Conservation (phyloP, 345 rosid species). For the Jatropha curcas region DNA sequence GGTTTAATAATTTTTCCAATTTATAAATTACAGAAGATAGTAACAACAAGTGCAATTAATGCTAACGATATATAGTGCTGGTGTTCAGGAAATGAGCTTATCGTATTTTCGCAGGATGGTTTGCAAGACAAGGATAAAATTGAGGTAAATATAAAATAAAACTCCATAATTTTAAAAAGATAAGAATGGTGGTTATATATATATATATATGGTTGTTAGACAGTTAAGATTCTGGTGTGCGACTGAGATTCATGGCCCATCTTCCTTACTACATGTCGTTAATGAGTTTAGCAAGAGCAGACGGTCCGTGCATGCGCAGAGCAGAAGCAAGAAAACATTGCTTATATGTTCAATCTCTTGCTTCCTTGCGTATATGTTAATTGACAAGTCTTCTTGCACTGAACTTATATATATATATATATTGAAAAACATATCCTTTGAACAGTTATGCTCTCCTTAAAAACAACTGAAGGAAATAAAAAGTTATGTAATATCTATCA, state of each 20-base stretch:
- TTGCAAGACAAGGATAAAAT: conserved; percentile 14
- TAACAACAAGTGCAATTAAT: too few relatives aligned
- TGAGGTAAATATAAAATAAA: conserved; percentile 28
- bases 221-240: conserved; percentile 12
- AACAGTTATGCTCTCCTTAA: too few relatives aligned
- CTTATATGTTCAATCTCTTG: too few relatives aligned
- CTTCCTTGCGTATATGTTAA: too few relatives aligned
- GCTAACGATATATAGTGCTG: conserved; percentile 7
- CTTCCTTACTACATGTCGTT: conserved; percentile 17
- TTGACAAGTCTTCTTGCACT: too few relatives aligned
- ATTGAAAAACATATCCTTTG: too few relatives aligned
- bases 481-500: too few relatives aligned
- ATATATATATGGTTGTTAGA: conserved; percentile 4
- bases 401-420: too few relatives aligned
- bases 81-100: conserved; percentile 26
- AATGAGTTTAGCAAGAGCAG: conserved; percentile 1
- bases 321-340: too few relatives aligned
- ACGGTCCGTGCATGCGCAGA: conserved; percentile 21
- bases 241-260: conserved; percentile 16
- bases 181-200: conserved; percentile 1
- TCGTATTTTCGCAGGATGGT: conserved; percentile 19
- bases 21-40: too few relatives aligned
- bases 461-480: too few relatives aligned
- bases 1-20: conserved; percentile 29
- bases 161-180: background rate